Base-by-base conservation (phyloP, 1,284 basidiomycete species). In the Singerocomus rubriflavus region DNA sequence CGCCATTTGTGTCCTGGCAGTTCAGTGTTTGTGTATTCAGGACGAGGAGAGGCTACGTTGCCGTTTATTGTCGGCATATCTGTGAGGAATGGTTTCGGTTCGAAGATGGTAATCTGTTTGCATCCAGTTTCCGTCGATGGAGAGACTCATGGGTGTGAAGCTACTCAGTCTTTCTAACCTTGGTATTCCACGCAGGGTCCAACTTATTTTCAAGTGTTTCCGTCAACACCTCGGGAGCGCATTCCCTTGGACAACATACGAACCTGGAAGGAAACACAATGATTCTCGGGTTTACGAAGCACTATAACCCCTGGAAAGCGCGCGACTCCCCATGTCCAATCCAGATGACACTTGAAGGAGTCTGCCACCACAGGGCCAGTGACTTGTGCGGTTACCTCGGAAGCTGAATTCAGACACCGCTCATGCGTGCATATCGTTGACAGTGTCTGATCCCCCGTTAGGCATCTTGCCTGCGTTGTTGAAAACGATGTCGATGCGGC, bases 181-280 rank as follows among this genome's bases (percentile, higher is more conserved):
- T 60, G 51, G 69, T 65, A 40, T 66, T 62, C 65, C 68, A 70
- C 1, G 50, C 48, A 14, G 64, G 65, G 40, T 68, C 62, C 13
- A 67, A 33, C 36, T 69, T 67, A 6, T 29, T 16, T 9, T 39
- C 54, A 13, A 70, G 51, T 5, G 58, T 51, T 31, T 68, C 57
- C 0, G 52, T 57, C 14, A 66, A 39, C 16, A 30, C 65, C 40
- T 67, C 65, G 3, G 67, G 33, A 16, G 63, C 62, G n/a, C 48
- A 54, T 51, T 64, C 66, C 16, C 63, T 67, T n/a, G n/a, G 34
- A 38, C 9, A 3, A 31, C 16, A 0, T 14, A 13, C 34, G 14
- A 40, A 27, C 29, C 14, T 5, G 5, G 3, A 32, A 42, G n/a
- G 35, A 3, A 12, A 36, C 27, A 4, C 10, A 27, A 2, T 16